Base-by-base conservation (phyloP, 2,329 filamentous ascomycete species). In the Apiospora hydei region DNA sequence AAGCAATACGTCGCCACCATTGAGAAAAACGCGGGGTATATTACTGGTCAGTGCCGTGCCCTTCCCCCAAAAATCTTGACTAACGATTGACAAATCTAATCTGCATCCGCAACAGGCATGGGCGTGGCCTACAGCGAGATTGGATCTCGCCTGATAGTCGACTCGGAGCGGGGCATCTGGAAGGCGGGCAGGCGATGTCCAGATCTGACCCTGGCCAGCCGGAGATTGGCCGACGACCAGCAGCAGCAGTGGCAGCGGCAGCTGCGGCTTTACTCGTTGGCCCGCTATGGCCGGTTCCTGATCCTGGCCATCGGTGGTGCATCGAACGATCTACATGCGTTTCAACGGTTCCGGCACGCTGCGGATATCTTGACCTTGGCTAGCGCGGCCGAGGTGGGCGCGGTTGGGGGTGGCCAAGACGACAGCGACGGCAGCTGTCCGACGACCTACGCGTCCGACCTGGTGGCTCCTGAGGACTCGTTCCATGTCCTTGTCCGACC, bases 1-100 rank as follows among this genome's bases (percentile, higher is more conserved):
- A 83, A 84, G 74, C 78, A 83, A 47, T 87, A 87, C 67, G 85
- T 87, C 3, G 80, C 81, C 38, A 84, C 85, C 0, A 85, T 87
- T 57, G 81, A 87, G 73, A 82, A 80, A 71, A 87, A 86, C 61
- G 84, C 85, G 0, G 85, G 82, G 1, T 87, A 85, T 72, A 87
- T 87, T 66, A 86, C 85, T 7, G 84, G 84, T 82, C 76, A 72
- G 77, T 71, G 7, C 13, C 34, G 34, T 38, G n/a, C n/a, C n/a
- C 34, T 6, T 38, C 34, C 11, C 44, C 24, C n/a, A n/a, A n/a
- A n/a, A n/a, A 67, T 44, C 6, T 26, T n/a, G 34, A 24, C 38
- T 67, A 24, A 67, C 61, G 6, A 6, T 14, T 44, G 13, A 6
- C 21, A 11, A 57, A 24, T 24, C 51, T 57, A 26, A 24, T 11